Conservation (phyloP, 83 land plant genomes). For the Picea abies region DNA sequence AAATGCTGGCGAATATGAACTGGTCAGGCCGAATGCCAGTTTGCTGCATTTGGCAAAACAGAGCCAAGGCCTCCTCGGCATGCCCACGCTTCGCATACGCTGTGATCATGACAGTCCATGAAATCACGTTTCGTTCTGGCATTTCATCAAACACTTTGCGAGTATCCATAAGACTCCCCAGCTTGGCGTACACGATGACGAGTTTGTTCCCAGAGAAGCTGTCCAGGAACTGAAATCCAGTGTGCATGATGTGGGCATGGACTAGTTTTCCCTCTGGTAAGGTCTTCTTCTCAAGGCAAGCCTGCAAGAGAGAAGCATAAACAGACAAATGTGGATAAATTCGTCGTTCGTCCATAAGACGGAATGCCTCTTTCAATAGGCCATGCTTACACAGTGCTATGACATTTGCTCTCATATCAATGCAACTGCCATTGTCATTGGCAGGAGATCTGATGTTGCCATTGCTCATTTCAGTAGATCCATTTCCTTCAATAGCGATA, state of each 20-base stretch:
- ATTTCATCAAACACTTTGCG: slow-evolving; percentile 48
- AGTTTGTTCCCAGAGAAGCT: slow-evolving; percentile 41
- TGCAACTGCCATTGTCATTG: not conserved
- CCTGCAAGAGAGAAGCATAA: slow-evolving; percentile 1
- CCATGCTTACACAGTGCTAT: slow-evolving; percentile 3
- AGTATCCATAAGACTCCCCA: slow-evolving; percentile 29
- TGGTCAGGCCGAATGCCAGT: slow-evolving; percentile 27
- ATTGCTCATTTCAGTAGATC: not conserved
- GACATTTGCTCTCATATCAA: not conserved
- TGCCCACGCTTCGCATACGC: slow-evolving; percentile 35
- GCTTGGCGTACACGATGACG: slow-evolving; percentile 33
- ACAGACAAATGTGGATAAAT: not conserved
- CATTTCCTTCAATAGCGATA: not conserved
- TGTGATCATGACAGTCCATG: slow-evolving; percentile 51
- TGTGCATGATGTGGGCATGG: slow-evolving; percentile 40
- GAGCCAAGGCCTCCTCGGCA: slow-evolving; percentile 17
- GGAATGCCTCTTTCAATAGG: not conserved
- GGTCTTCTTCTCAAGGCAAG: not conserved
- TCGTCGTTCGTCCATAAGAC: not conserved
- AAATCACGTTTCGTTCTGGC: slow-evolving; percentile 33
- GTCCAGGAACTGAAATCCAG: slow-evolving; percentile 27
- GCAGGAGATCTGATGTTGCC: too few species aligned
- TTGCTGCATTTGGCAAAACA: slow-evolving; percentile 33
- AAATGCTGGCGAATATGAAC: slow-evolving; percentile 50
- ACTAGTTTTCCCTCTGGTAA: slow-evolving; percentile 26